Percentiles rank a stretch among this genome's conserved stretches.
These are phyloP conservation scores for Vitis labrusca DNA, from an alignment of 164 flowering plant species.

Conservation along the genomic window DNA sequence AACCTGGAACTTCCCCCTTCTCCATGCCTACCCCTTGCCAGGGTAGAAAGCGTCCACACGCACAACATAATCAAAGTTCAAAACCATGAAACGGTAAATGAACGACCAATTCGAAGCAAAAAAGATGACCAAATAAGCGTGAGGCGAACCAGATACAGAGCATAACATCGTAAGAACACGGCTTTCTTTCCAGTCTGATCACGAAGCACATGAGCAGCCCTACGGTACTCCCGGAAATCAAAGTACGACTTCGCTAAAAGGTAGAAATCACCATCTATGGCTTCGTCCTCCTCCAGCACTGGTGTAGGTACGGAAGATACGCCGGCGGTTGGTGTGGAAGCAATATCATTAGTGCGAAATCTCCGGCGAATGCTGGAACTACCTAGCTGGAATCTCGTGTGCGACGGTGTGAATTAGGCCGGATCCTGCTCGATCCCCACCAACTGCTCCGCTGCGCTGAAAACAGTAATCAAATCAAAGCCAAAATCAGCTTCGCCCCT, in stretches of 20 bases:
- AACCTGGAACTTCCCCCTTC: no score
- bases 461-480: not conserved
- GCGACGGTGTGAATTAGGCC: constrained; percentile 75
- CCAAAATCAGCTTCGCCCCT: not conserved
- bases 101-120: not conserved
- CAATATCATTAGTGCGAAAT: constrained; percentile 48
- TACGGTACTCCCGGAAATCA: constrained; percentile 79
- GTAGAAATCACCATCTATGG: constrained; percentile 63
- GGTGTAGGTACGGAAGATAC: constrained; percentile 69
- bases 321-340: constrained; percentile 64
- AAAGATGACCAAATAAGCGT: not conserved
- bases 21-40: no score
- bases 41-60: no score
- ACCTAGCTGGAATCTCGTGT: constrained; percentile 79
- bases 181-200: constrained; percentile 84
- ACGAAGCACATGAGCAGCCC: constrained; percentile 91
- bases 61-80: not conserved
- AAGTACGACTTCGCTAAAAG: constrained; percentile 86
- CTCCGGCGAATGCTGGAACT: constrained; percentile 81
- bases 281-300: constrained; percentile 64
- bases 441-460: constrained; percentile 94
- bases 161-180: constrained; percentile 82
- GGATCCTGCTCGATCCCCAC: constrained; percentile 92
- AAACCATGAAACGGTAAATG: not conserved
- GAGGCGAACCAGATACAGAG: constrained; percentile 79